Percentiles rank a stretch among this genome's conserved stretches.
Conservation (phyloP, 805 yeast genomes). For the Monosporozyma servazzii region DNA sequence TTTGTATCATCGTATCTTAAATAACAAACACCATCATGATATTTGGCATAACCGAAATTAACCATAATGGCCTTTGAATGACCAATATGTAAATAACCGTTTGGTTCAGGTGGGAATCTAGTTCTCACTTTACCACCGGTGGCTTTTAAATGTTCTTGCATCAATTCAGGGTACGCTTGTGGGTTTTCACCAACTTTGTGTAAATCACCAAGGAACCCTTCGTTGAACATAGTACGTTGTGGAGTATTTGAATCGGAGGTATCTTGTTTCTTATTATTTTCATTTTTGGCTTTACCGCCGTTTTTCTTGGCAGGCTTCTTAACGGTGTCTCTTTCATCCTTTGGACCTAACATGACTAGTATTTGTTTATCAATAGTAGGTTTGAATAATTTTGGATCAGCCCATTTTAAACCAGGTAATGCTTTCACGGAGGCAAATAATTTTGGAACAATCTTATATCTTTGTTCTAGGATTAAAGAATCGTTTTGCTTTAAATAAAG, state of each 20-base stretch:
- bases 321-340: conserved; percentile 84
- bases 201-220: conserved; percentile 90
- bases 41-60: conserved; percentile 93
- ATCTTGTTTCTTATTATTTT: conserved; percentile 17
- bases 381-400: conserved; percentile 77
- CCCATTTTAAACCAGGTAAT: conserved; percentile 79
- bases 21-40: conserved; percentile 78
- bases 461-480: conserved; percentile 52
- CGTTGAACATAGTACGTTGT: conserved; percentile 75
- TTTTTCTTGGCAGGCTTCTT: conserved; percentile 42
- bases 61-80: conserved; percentile 97
- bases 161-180: conserved; percentile 77
- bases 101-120: conserved; percentile 96
- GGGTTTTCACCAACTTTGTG: conserved; percentile 95
- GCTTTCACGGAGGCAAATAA: conserved; percentile 69
- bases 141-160: conserved; percentile 67
- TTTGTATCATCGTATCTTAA: conserved; percentile 95
- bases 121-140: conserved; percentile 82
- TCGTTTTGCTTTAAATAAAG: conserved; percentile 52
- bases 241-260: conserved; percentile 8
- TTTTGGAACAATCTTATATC: conserved; percentile 74
- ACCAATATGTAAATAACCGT: conserved; percentile 98
- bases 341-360: conserved; percentile 75
- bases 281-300: conserved; percentile 23
- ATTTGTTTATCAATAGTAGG: conserved; percentile 75